Base-by-base conservation (phyloP, 2,329 filamentous ascomycete species). In the Fusarium robinianum region DNA sequence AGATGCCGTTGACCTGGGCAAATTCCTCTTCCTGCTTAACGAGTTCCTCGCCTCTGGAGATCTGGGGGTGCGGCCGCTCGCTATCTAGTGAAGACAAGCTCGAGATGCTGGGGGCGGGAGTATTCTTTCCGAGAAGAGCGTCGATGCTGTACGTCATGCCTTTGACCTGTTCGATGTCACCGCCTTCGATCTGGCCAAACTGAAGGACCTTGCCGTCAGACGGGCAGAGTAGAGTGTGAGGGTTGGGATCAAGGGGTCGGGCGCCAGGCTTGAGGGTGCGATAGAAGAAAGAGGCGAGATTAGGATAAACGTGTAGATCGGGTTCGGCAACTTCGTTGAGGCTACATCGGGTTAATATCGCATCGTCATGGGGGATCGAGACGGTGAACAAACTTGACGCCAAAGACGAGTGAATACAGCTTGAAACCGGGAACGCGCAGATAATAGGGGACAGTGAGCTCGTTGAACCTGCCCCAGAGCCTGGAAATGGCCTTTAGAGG, bases 81-180 rank as follows among this genome's bases (percentile, higher is more conserved):
- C 47, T 52, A 8, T 57, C 51, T 6, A 64, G 52, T 18, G 63
- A 54, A 5, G 57, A 61, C 16, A 54, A 57, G 41, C 69, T 67
- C 44, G 78, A 65, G 59, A 85, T 68, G 69, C 80, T 81, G 12
- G 78, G 68, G 5, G 76, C 65, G 24, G 79, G 79, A 5, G 76
- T 80, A 49, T 76, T 74, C 53, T 80, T 83, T 37, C 94, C 94
- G 2, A 99, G 79, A 2, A 99, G 79, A 6, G 94, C 91, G 65
- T 99, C 94, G 41, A 99, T 80, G 56, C 86, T 95, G 71, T 99
- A 99, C 1, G 94, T 99, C 78, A 99, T 94, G 48, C 94, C 94
- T 72, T 99, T 99, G 53, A 99, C 92, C 72, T 99, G 94, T 68
- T 99, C 94, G 29, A 99, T 95, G 63, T 96, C 90, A 33, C 92